Evolutionary conservation across 108 stramenopile species (phyloP).

Genomic region (Cyclotella atomus): DNA sequence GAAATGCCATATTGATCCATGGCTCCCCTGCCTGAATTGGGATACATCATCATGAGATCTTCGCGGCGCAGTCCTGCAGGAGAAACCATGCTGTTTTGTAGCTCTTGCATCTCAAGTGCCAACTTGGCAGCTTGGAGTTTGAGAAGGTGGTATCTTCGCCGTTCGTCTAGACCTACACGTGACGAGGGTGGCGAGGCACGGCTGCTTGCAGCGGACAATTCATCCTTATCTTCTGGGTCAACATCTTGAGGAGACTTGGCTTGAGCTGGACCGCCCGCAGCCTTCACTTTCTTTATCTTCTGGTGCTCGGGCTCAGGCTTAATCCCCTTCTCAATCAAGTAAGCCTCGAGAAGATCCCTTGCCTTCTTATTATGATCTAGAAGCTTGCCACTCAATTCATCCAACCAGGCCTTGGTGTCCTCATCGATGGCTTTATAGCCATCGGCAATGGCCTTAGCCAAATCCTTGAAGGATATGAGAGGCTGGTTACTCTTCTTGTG

Average conservation of each 20-base stretch:
- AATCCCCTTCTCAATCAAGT: background rate
- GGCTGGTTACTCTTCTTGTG: background rate
- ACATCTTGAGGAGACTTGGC: background rate
- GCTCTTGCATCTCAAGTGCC: background rate
- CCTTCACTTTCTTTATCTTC: background rate
- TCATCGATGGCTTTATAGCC: background rate
- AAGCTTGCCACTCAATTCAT: background rate
- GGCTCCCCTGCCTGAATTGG: background rate
- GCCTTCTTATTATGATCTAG: background rate
- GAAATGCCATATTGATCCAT: background rate
- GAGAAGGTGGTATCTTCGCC: background rate
- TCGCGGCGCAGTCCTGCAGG: background rate
- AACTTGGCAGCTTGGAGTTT: conserved; percentile 1
- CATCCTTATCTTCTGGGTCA: background rate
- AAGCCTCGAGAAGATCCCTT: background rate
- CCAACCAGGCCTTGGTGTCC: background rate
- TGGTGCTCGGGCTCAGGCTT: background rate
- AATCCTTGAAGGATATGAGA: background rate
- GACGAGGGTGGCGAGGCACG: background rate
- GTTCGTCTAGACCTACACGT: background rate
- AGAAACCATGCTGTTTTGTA: background rate
- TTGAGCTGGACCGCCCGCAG: too few species aligned
- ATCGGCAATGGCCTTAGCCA: conserved; percentile 7
- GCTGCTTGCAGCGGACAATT: background rate
- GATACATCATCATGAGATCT: conserved; percentile 1